These are phyloP conservation scores for Fusarium buxicola DNA, from an alignment of 2,329 filamentous ascomycete species.

Conservation along the genomic window DNA sequence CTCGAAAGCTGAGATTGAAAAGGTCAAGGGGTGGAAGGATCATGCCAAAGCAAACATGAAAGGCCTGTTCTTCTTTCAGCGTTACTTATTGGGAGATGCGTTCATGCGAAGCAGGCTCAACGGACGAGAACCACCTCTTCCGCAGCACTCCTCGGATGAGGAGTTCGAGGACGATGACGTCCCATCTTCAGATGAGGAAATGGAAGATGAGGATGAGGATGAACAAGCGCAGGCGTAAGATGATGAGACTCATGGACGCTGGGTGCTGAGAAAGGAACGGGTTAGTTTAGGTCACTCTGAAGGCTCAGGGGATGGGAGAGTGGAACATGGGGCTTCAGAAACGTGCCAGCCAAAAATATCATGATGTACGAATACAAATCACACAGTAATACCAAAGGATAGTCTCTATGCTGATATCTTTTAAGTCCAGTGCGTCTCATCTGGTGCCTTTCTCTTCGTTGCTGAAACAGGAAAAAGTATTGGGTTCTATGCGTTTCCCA, in stretches of 20 bases:
- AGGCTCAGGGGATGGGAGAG: too few relatives aligned
- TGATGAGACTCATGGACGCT: neutral
- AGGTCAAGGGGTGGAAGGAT: conserved; percentile 6
- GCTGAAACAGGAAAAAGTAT: too few relatives aligned
- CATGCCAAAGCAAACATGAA: neutral
- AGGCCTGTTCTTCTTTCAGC: neutral
- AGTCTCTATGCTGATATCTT: too few relatives aligned
- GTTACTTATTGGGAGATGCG: neutral
- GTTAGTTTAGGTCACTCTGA: too few relatives aligned
- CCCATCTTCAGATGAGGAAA: neutral
- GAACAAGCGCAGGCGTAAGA: neutral
- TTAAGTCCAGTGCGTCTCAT: too few relatives aligned
- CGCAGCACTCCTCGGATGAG: neutral
- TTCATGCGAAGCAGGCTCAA: neutral
- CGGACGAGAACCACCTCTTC: neutral
- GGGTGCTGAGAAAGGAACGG: too few relatives aligned
- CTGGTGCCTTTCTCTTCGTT: too few relatives aligned
- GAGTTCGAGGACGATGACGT: conserved; percentile 23
- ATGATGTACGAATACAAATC: too few relatives aligned
- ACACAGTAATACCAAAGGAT: too few relatives aligned
- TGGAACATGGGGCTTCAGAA: too few relatives aligned
- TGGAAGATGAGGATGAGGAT: neutral
- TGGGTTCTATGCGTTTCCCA: too few relatives aligned
- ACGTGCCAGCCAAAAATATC: too few relatives aligned
- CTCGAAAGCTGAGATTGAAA: neutral